Base-by-base conservation (phyloP, 305 asterid genomes). In the Fraxinus velutina region DNA sequence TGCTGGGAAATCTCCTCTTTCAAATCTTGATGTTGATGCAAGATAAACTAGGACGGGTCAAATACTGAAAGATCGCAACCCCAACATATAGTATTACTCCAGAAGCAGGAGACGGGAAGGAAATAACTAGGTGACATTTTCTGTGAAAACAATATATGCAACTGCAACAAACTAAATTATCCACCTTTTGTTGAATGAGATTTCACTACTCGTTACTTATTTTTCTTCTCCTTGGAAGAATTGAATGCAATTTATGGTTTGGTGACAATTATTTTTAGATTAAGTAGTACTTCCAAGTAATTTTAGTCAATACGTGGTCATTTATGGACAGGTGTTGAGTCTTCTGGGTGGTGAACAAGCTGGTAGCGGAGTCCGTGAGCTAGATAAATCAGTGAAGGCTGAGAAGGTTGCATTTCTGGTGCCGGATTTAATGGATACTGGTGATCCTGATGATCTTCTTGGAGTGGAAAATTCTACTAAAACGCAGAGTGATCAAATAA, bases 361-460 rank as follows among this genome's bases (percentile, higher is more conserved):
- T 84, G 91, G 87, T 81, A 86, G 79, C 77, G 79, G 86, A 30
- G 85, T 74, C 81, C 79, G 80, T 85, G 87, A 83, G 83, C 86
- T 76, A 22, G 90, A 86, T 72, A 85, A 81, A 55, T 78, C 88
- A 57, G 82, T 82, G 52, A 88, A 84, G 62, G 79, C 85, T 68
- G 93, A 90, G 87, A 87, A 94, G 66, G 73, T 81, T 73, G 73
- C 79, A 62, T 36, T 81, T 88, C 93, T 79, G 86, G 83, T 96
- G 88, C 95, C 97, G 2, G 91, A 96, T 86, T 91, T 96, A 90
- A 89, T 96, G 84, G 98, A 96, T 91, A 93, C 99, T 55, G 91
- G 94, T 78, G 93, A 90, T 84, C 72, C 88, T 24, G 89, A 88
- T 62, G 90, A 90, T 85, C 86, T 86, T 79, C 83, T 90, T 76